phyloP scores from a whole-genome alignment of 768 basidiomycete genomes.

The Mycena floridula region DNA sequence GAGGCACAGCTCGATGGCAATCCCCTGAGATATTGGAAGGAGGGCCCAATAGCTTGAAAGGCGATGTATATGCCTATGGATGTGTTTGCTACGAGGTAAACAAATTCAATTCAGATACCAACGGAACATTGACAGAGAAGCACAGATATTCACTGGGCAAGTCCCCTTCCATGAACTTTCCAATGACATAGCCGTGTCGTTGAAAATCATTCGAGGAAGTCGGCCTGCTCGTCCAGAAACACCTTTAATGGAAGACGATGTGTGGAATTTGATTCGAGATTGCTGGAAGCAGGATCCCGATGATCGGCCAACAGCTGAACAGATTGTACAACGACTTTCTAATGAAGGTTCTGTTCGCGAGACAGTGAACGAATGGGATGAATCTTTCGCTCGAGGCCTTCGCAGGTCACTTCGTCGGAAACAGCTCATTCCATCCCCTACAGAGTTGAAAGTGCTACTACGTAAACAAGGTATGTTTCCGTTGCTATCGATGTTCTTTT shows the following conservation, averaged over 20 bases:
- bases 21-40: not conserved
- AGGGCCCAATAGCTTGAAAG: not conserved
- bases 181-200: not conserved
- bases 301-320: not conserved
- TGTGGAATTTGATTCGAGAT: not conserved
- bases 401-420: no score
- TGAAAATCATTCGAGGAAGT: not conserved
- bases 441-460: no score
- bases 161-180: not conserved
- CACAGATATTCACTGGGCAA: not conserved
- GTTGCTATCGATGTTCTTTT: no score
- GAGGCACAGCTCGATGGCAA: slow-evolving; percentile 1
- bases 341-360: not conserved
- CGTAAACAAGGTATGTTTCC: no score
- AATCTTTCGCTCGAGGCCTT: not conserved
- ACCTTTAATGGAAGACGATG: not conserved
- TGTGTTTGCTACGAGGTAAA: not conserved
- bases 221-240: not conserved
- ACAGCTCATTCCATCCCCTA: no score
- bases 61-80: not conserved
- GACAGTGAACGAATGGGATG: not conserved
- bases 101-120: not conserved
- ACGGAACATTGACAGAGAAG: not conserved
- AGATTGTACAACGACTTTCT: not conserved
- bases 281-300: not conserved